Evolutionary conservation across 148 eudicot species (phyloP).

Genomic region (Drosera capensis): DNA sequence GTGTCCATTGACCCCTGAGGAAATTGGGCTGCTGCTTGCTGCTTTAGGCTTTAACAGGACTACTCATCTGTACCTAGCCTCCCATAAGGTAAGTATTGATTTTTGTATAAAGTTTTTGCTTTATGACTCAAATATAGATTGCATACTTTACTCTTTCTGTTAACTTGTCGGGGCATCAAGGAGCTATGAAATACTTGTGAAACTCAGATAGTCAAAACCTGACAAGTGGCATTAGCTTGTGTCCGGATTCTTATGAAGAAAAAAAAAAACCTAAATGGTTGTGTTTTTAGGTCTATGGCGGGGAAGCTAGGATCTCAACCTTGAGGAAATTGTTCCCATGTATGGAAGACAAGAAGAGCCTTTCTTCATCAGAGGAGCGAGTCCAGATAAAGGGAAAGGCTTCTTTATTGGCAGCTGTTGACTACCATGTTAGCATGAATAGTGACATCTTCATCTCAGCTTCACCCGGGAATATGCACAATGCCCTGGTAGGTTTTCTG

Average conservation of each 20-base stretch:
- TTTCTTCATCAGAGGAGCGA: slow-evolving; percentile 68
- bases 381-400: slow-evolving; percentile 79
- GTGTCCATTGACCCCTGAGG: slow-evolving; percentile 98
- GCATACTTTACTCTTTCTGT: too few species aligned
- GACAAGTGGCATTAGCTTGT: too few species aligned
- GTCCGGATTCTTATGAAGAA: too few species aligned
- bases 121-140: too few species aligned
- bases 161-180: too few species aligned
- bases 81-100: slow-evolving; percentile 69
- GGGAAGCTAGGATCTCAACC: slow-evolving; percentile 70
- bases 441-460: slow-evolving; percentile 96
- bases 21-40: slow-evolving; percentile 78
- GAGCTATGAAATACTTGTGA: too few species aligned
- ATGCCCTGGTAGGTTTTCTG: slow-evolving; percentile 75
- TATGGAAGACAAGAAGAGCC: slow-evolving; percentile 90
- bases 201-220: too few species aligned
- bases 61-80: slow-evolving; percentile 90
- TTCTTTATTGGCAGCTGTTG: slow-evolving; percentile 84
- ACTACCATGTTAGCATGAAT: slow-evolving; percentile 88
- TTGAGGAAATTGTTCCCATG: slow-evolving; percentile 58
- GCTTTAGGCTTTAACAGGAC: slow-evolving; percentile 86
- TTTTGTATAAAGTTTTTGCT: too few species aligned
- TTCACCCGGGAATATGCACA: slow-evolving; percentile 99
- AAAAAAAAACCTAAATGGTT: neutral
- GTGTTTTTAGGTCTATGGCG: slow-evolving; percentile 59